These are phyloP conservation scores for Solanum chaucha DNA, from an alignment of 257 asterid genomes.

Conservation along the genomic window DNA sequence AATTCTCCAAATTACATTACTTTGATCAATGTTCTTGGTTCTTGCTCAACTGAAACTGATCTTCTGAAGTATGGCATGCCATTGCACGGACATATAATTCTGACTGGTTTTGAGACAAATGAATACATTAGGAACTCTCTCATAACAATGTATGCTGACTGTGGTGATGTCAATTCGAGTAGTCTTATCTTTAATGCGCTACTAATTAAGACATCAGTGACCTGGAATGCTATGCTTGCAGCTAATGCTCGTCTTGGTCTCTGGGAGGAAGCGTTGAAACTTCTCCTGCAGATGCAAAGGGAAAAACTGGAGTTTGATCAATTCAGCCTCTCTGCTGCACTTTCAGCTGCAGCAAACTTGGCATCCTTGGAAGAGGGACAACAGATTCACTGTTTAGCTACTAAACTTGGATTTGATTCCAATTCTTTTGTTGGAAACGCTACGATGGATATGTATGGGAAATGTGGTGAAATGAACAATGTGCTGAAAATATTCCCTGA, in stretches of 20 bases:
- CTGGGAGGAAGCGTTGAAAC: constrained; percentile 75
- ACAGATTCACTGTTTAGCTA: constrained; percentile 54
- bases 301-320: constrained; percentile 57
- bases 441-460: constrained; percentile 84
- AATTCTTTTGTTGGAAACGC: constrained; percentile 53
- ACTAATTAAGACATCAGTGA: constrained; percentile 34
- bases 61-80: constrained; percentile 58
- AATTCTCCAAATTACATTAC: constrained; percentile 59
- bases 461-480: constrained; percentile 63
- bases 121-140: constrained; percentile 69
- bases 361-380: constrained; percentile 70
- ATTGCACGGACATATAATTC: constrained; percentile 45
- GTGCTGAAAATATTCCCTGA: constrained; percentile 53
- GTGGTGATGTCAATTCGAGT: constrained; percentile 69
- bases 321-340: constrained; percentile 73
- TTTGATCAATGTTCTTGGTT: constrained; percentile 51
- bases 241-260: constrained; percentile 61
- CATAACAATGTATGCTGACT: constrained; percentile 74
- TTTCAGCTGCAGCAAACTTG: constrained; percentile 60
- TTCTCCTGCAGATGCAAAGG: constrained; percentile 69
- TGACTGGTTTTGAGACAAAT: constrained; percentile 48
- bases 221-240: constrained; percentile 81
- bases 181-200: constrained; percentile 37
- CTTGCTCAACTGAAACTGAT: constrained; percentile 39
- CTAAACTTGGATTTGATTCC: constrained; percentile 48